Percentiles rank a stretch among this genome's conserved stretches.
These are phyloP conservation scores for Coniochaeta sp. DNA, from an alignment of 2,329 filamentous ascomycete genomes.

Conservation along the genomic window DNA sequence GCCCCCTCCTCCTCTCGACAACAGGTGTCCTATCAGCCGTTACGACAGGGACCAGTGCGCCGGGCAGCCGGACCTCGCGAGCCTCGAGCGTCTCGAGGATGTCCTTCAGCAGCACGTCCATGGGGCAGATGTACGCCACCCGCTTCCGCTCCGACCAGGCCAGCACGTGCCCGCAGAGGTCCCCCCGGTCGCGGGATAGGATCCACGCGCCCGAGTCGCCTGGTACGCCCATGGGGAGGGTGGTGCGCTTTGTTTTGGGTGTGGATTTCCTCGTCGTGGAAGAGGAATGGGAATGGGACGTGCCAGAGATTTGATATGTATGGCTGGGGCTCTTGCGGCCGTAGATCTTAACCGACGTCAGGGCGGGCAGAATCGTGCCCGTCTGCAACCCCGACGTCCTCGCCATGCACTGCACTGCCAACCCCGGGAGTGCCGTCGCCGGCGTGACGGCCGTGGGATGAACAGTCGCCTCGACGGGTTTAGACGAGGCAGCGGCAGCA, in stretches of 20 bases:
- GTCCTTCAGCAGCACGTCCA: constrained; percentile 83
- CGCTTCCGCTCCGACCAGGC: constrained; percentile 77
- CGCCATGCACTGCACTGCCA: constrained; percentile 81
- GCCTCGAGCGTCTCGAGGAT: constrained; percentile 75
- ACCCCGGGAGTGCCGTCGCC: constrained; percentile 57
- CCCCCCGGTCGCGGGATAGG: constrained; percentile 69
- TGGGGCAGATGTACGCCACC: constrained; percentile 88
- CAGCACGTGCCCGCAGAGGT: constrained; percentile 82
- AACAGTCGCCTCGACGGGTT: constrained; percentile 28
- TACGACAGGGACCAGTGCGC: constrained; percentile 30
- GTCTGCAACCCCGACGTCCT: constrained; percentile 78
- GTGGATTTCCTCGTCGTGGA: not conserved
- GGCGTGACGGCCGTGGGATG: constrained; percentile 53
- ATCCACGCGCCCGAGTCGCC: constrained; percentile 94
- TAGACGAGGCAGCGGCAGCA: constrained; percentile 12
- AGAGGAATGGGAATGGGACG: constrained; percentile 18
- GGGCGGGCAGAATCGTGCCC: constrained; percentile 68
- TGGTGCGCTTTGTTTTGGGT: no score
- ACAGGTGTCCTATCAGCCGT: not conserved
- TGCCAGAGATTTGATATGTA: constrained; percentile 53
- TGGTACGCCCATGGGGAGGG: constrained; percentile 55
- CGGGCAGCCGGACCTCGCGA: constrained; percentile 62
- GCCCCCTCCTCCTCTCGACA: not conserved
- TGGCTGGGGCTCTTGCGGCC: constrained; percentile 75
- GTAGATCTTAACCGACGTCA: constrained; percentile 82